phyloP scores from a whole-genome alignment of 148 eudicot species.

The Rhododendron mucronatum region DNA sequence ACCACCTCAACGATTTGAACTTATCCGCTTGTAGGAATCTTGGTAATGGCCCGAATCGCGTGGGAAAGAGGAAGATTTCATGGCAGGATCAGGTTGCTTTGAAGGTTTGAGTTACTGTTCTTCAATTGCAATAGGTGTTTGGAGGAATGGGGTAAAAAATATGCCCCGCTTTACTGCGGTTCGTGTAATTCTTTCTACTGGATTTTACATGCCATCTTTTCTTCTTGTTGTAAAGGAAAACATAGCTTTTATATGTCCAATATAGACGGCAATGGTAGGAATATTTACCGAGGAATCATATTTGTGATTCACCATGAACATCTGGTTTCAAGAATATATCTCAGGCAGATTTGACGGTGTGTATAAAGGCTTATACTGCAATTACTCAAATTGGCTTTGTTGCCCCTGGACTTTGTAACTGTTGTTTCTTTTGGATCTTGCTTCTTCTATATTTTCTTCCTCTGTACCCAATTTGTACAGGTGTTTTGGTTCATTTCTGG shows the following conservation, averaged over 20 bases:
- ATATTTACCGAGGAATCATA: background rate
- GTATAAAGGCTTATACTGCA: background rate
- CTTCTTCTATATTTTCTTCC: background rate
- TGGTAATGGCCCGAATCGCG: constrained; percentile 37
- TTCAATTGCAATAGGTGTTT: background rate
- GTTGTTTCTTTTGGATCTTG: background rate
- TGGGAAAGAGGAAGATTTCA: constrained; percentile 46
- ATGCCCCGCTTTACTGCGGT: background rate
- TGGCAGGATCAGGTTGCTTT: constrained; percentile 59
- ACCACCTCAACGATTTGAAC: constrained; percentile 32
- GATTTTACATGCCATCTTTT: background rate
- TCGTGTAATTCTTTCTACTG: background rate
- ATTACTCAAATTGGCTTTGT: background rate
- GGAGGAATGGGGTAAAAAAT: background rate
- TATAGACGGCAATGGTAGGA: background rate
- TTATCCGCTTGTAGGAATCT: constrained; percentile 39
- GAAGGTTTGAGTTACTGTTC: constrained; percentile 24
- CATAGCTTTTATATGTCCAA: constrained; percentile 5
- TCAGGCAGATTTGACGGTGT: background rate
- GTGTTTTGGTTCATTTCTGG: background rate
- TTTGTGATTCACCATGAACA: background rate
- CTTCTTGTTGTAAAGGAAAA: background rate
- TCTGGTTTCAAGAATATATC: background rate
- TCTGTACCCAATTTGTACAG: background rate
- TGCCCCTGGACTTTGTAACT: background rate